Conservation (phyloP, 495 filamentous ascomycete species). For the Entonaema liquescens region DNA sequence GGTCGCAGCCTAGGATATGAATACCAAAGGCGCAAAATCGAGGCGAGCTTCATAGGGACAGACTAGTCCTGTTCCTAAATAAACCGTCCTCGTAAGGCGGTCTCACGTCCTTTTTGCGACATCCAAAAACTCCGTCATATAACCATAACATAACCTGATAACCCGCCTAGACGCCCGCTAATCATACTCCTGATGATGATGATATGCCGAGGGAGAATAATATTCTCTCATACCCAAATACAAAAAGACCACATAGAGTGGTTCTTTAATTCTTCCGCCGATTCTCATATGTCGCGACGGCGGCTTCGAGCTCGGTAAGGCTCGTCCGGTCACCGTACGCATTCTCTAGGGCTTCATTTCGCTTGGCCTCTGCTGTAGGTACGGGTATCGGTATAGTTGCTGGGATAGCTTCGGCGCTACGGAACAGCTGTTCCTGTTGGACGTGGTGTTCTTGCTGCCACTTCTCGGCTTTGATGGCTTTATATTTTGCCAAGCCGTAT, state of each 20-base stretch:
- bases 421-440: constrained; percentile 28
- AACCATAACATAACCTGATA: background rate
- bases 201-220: background rate
- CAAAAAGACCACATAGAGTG: background rate
- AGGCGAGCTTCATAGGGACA: constrained; percentile 3
- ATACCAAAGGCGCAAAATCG: background rate
- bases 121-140: background rate
- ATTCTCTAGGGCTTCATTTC: constrained; percentile 53
- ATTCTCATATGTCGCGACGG: constrained; percentile 62
- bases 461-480: constrained; percentile 36
- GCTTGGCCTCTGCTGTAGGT: constrained; percentile 26
- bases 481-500: constrained; percentile 53
- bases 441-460: constrained; percentile 34
- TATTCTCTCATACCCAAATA: background rate
- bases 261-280: constrained; percentile 43
- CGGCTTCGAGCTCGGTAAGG: constrained; percentile 64
- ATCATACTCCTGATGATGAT: background rate
- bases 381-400: constrained; percentile 38
- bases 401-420: constrained; percentile 26
- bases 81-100: background rate
- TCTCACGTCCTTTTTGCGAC: background rate
- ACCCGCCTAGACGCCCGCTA: constrained; percentile 6
- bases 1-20: background rate
- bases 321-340: constrained; percentile 68
- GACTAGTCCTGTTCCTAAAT: background rate